Evolutionary conservation across 1,284 basidiomycete species (phyloP).

Genomic region (Fomitopsis palustris): DNA sequence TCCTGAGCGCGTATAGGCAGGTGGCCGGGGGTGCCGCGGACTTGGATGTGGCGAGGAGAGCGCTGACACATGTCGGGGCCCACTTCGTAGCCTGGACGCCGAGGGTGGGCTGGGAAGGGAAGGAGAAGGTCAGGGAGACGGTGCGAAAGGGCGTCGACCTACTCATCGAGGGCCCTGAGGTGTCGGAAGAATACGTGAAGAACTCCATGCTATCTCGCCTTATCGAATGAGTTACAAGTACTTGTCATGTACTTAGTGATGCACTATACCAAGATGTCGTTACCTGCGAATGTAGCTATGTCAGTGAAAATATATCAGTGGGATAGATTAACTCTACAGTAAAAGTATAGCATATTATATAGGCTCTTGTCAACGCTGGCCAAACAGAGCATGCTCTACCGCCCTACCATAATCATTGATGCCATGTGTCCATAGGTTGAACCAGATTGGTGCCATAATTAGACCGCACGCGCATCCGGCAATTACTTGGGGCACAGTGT

Average conservation of each 20-base stretch:
- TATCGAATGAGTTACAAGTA: background rate
- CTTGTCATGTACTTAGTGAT: background rate
- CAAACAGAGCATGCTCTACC: slow-evolving; percentile 11
- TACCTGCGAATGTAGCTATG: background rate
- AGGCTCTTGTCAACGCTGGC: background rate
- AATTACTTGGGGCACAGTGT: slow-evolving; percentile 71
- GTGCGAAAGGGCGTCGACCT: slow-evolving; percentile 45
- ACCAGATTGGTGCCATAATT: slow-evolving; percentile 57
- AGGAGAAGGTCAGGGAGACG: slow-evolving; percentile 40
- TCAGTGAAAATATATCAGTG: background rate
- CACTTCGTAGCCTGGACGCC: slow-evolving; percentile 47
- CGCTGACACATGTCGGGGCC: slow-evolving; percentile 43
- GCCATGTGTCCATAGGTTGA: slow-evolving; percentile 48
- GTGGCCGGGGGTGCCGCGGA: slow-evolving; percentile 13
- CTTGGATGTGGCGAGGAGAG: slow-evolving; percentile 23
- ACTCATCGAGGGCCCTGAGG: slow-evolving; percentile 35
- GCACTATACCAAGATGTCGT: background rate
- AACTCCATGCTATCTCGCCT: slow-evolving; percentile 1
- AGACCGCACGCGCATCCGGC: slow-evolving; percentile 66
- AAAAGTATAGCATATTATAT: background rate
- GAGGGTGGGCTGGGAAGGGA: slow-evolving; percentile 41
- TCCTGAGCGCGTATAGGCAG: slow-evolving; percentile 40
- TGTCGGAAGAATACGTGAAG: slow-evolving; percentile 2
- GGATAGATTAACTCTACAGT: background rate
- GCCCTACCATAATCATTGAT: slow-evolving; percentile 23